Base-by-base conservation (phyloP, 345 rosid species). In the Geranium brycei region DNA sequence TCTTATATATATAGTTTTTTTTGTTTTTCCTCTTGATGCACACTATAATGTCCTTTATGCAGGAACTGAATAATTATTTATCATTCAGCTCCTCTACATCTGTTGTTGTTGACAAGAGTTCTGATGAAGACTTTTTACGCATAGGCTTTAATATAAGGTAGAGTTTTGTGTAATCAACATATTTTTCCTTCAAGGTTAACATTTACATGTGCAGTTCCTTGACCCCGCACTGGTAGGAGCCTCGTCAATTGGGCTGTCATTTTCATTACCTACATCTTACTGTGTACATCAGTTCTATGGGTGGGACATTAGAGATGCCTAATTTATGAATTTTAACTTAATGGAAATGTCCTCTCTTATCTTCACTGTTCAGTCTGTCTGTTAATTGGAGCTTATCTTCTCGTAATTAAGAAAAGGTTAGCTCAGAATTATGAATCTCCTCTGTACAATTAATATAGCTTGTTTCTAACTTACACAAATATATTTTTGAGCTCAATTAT, bases 101-200 rank as follows among this genome's bases (percentile, higher is more conserved):
- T 62, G 77, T 95, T 61, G 77, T 91, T 68, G 92, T 91, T 38
- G 97, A 95, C 84, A 84, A 73, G 75, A 95, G 97, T 76, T 64
- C 96, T 65, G 97, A 91, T 68, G 96, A 93, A 61, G 97, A 91
- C 68, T 88, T 85, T 74, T 74, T 95, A 70, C 92, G 91, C 40
- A 78, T 95, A 58, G 95, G 91, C 81, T 95, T 95, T 72, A 95
- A 91, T 79, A 61, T 91, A 60, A 91, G 99, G 99, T 91, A 69
- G 53, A 47, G 66, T 64, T 62, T 51, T 31, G 58, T 58, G 19
- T 19, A 19, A 30, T 62, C 16, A 47, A 47, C 11, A 15, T 47
- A 8, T 47, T 47, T 13, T 11, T 47, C 53, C 11, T 47, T 47
- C 53, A 10, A 6, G 53, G 11, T 2, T 47, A 23, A 23, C 28